phyloP scores from a whole-genome alignment of 495 filamentous ascomycete genomes.

The Aspergillus saccharolyticus region DNA sequence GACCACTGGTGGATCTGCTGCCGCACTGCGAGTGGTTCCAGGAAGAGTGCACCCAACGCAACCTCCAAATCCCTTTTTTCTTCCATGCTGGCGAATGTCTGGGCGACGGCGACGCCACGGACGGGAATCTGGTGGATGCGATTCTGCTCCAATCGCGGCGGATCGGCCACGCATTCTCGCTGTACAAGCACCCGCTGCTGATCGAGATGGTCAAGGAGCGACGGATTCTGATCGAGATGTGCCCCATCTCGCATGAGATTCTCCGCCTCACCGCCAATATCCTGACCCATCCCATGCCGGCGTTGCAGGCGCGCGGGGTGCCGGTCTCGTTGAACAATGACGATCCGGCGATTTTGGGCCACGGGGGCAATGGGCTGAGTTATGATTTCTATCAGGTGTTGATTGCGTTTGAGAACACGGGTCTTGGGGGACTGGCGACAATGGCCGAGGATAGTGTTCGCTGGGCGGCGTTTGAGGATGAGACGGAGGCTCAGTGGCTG shows the following conservation, averaged over 20 bases:
- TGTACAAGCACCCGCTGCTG: conserved; percentile 14
- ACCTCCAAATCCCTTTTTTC: conserved; percentile 15
- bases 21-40: conserved; percentile 13
- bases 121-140: conserved; percentile 12
- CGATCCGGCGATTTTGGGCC: conserved; percentile 79
- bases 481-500: conserved; percentile 6
- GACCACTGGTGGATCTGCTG: conserved; percentile 8
- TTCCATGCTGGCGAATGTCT: conserved; percentile 16
- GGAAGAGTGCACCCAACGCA: background rate
- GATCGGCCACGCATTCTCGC: conserved; percentile 14
- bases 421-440: conserved; percentile 40
- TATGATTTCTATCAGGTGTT: conserved; percentile 93
- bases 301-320: conserved; percentile 15
- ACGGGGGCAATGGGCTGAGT: conserved; percentile 69
- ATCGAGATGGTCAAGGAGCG: conserved; percentile 12
- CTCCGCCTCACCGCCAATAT: conserved; percentile 13
- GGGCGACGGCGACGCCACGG: conserved; percentile 12
- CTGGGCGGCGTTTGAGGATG: conserved; percentile 16
- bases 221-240: conserved; percentile 14
- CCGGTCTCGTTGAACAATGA: conserved; percentile 72
- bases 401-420: conserved; percentile 80
- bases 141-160: conserved; percentile 12
- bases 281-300: conserved; percentile 14
- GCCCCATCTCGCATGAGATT: conserved; percentile 15
- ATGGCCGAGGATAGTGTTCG: conserved; percentile 15